These are phyloP conservation scores for Clonostachys chloroleuca DNA, from an alignment of 2,329 filamentous ascomycete species.

Conservation along the genomic window DNA sequence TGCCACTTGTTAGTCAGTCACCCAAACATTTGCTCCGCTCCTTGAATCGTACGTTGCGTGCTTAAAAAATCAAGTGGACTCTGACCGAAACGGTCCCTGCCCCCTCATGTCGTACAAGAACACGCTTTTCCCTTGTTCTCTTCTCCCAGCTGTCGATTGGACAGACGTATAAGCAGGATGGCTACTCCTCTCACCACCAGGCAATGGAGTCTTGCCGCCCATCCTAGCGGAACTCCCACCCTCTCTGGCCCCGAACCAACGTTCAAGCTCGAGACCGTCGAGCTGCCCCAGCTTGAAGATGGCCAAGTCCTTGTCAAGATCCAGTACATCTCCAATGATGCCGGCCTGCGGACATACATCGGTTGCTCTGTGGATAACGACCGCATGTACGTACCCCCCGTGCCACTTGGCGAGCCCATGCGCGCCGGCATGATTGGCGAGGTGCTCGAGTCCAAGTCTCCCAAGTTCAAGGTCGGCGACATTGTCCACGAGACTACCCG, in stretches of 20 bases:
- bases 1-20: no score
- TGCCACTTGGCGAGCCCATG: constrained; percentile 18
- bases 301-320: constrained; percentile 18
- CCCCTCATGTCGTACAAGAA: no score
- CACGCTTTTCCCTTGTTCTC: no score
- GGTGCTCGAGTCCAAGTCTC: constrained; percentile 15
- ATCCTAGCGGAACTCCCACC: constrained; percentile 14
- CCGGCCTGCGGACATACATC: constrained; percentile 19
- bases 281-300: constrained; percentile 14
- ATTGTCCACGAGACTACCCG: constrained; percentile 19
- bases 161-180: no score
- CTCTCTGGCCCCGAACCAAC: constrained; percentile 16
- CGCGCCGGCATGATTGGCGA: constrained; percentile 18
- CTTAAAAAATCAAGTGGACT: no score
- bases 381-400: constrained; percentile 19
- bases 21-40: no score
- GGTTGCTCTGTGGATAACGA: constrained; percentile 16
- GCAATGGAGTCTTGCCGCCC: constrained; percentile 19
- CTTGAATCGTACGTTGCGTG: no score
- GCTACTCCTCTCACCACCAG: constrained; percentile 14
- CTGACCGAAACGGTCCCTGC: no score
- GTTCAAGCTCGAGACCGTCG: constrained; percentile 14
- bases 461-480: constrained; percentile 15
- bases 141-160: no score
- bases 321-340: constrained; percentile 19